These are phyloP conservation scores for Hypoxylon perforatum DNA, from an alignment of 495 filamentous ascomycete genomes.

Conservation along the genomic window DNA sequence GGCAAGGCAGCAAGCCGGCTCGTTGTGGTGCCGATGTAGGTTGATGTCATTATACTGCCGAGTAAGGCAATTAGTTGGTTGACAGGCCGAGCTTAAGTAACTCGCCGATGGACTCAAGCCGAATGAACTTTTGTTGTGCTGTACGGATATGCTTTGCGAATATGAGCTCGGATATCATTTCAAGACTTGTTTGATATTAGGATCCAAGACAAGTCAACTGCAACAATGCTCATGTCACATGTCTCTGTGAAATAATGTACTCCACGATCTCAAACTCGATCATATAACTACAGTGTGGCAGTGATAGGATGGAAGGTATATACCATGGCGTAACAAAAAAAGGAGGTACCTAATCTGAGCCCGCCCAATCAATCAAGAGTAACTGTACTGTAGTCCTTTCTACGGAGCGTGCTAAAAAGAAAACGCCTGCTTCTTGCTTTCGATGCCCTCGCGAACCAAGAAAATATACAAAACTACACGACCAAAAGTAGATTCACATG, in stretches of 20 bases:
- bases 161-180: too few relatives aligned
- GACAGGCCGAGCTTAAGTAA: too few relatives aligned
- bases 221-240: not conserved
- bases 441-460: conserved; percentile 13
- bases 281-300: too few relatives aligned
- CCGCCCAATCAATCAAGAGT: not conserved
- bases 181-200: too few relatives aligned
- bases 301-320: conserved; percentile 8
- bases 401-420: conserved; percentile 6
- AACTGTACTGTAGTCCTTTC: conserved; percentile 13
- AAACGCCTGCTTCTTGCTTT: conserved; percentile 38
- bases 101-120: too few relatives aligned
- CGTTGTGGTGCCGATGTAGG: not conserved
- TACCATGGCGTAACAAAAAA: not conserved
- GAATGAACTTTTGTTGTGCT: too few relatives aligned
- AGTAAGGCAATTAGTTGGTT: too few relatives aligned
- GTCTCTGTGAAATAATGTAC: not conserved
- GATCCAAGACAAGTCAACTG: too few relatives aligned
- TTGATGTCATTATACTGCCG: too few relatives aligned
- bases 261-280: not conserved
- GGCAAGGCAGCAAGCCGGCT: not conserved
- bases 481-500: conserved; percentile 21
- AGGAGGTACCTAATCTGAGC: not conserved
- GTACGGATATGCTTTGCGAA: too few relatives aligned
- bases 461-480: conserved; percentile 15